Evolutionary conservation across 176 grass and related monocot species (phyloP), one percentile per base, ranked within the genome.

Genomic region (Raddia distichophylla): DNA sequence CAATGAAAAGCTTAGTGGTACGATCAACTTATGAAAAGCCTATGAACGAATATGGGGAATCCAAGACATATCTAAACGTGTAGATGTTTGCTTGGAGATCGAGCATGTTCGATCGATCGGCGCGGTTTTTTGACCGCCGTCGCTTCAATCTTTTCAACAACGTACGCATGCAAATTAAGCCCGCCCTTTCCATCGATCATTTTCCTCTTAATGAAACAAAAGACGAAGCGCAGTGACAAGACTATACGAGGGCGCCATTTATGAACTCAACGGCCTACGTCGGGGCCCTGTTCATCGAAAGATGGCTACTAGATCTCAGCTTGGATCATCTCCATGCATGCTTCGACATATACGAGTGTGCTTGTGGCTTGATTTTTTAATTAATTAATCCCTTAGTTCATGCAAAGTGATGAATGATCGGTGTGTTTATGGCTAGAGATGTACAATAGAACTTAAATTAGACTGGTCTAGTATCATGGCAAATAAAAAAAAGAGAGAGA

Each of bases 81-180:
- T 27, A 27, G 27, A 27, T 14, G 67, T 54, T 79, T 86, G 62
- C 37, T 86, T 73, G 34, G 53, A 15, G 57, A 70, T 58, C 8
- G 75, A 58, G 51, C 50, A 69, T 1, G 69, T 18, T 56, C 2
- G 69, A 37, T 56, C 2, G 64, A 4, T 12, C 8, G 32, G 54
- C 72, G 48, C 48, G 53, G 5, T 69, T 18, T 69, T 40, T 85
- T 49, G 40, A 78, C 72, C 47, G 12, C 59, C 70, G 52, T 71
- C 75, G 22, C 48, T 42, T 80, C 86, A 60, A 67, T 92, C 81
- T 72, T 90, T 79, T 92, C 87, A 80, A 62, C 52, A 64, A 89
- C 84, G 69, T 82, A 89, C 80, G 82, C 78, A 82, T 77, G 84
- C 67, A 91, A 76, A 84, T 62, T 70, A 44, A 73, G 33, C 56